phyloP scores from a whole-genome alignment of 345 rosid genomes.

The Populus deltoides region DNA sequence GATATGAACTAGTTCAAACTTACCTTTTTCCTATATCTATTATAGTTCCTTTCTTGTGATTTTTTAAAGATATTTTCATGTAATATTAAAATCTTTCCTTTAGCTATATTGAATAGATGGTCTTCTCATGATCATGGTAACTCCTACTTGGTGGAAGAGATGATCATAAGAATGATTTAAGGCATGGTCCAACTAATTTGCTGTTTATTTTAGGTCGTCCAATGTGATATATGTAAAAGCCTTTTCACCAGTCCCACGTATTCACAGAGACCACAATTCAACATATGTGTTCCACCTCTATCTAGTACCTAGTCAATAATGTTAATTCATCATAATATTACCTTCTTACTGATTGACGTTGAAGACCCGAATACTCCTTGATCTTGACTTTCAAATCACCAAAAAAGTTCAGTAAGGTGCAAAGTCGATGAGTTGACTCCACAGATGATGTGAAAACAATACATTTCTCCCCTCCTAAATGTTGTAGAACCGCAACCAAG shows the following conservation, averaged over 20 bases:
- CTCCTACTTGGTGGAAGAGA: not conserved
- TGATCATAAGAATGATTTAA: not conserved
- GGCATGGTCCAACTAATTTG: not conserved
- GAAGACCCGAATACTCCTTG: conserved; percentile 86
- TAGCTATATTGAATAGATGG: too few relatives aligned
- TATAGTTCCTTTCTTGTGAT: too few relatives aligned
- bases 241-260: not conserved
- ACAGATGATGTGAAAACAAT: conserved; percentile 88
- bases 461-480: conserved; percentile 68
- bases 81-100: too few relatives aligned
- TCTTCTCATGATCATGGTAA: too few relatives aligned
- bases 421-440: conserved; percentile 80
- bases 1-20: too few relatives aligned
- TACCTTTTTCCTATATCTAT: too few relatives aligned
- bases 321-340: conserved; percentile 24
- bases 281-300: not conserved
- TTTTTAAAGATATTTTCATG: too few relatives aligned
- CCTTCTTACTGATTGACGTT: conserved; percentile 78
- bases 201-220: too few relatives aligned
- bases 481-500: conserved; percentile 72
- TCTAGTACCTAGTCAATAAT: not conserved
- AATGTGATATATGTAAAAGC: not conserved
- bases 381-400: conserved; percentile 66
- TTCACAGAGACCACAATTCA: not conserved
- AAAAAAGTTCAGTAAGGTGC: conserved; percentile 72